Base-by-base conservation (phyloP, 345 rosid species). In the Gossypium sturtianum region DNA sequence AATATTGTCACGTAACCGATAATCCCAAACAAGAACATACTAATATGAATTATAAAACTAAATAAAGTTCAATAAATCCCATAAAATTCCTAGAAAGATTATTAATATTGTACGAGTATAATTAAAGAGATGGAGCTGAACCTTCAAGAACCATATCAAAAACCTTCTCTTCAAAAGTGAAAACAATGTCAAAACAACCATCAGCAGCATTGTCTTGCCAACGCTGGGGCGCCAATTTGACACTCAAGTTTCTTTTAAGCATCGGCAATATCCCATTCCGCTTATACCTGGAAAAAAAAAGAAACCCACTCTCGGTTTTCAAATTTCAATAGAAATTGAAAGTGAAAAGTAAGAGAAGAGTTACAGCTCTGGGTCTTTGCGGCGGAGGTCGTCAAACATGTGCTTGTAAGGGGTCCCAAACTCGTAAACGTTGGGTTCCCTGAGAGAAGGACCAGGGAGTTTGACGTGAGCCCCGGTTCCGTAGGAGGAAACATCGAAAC, bases 301-400 rank as follows among this genome's bases (percentile, higher is more conserved):
- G 29, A 71, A 11, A 20, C 72, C 45, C 47, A 15, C n/a, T 38
- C 65, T 74, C 1, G 70, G 71, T 12, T 23, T 62, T 56, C 23
- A 58, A 29, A 72, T 57, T 47, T 43, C 2, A 48, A 44, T 62
- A n/a, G 20, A 13, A 58, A 59, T 59, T 17, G 15, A 4, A 58
- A 60, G 41, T 27, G n/a, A 13, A 27, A 25, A 52, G 53, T 25
- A 54, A 62, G 47, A 11, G 17, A 9, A 6, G 16, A 71, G 52
- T 86, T 90, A 95, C 99, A 94, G 90, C 3, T 93, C 98, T 13
- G 97, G 92, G 78, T 95, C 99, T 80, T 95, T 91, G 81, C 97
- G 98, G 74, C 97, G 80, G 81, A 95, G 96, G 57, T 95, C 98
- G 2, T 95, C 98, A 72, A 92, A 88, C 99, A 95, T 95, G 22